phyloP scores from a whole-genome alignment of 208 protist genomes.

The Leptomonas pyrrhocoris region DNA sequence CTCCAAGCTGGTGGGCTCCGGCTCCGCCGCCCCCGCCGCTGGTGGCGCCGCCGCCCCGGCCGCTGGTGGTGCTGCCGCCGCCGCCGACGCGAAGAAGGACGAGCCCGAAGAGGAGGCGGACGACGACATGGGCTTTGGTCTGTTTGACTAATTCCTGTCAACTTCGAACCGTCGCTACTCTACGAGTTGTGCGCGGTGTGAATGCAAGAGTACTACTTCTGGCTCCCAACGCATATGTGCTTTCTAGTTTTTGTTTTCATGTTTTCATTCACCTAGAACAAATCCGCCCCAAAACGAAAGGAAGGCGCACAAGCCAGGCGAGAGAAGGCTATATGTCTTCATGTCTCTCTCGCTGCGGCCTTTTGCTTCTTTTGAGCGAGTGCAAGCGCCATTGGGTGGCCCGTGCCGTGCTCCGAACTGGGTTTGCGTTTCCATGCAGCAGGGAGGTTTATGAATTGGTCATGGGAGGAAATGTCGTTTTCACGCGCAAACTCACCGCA shows the following conservation, averaged over 20 bases:
- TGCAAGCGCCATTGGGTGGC: no score
- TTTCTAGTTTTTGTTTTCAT: not conserved
- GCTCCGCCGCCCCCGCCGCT: slow-evolving; percentile 49
- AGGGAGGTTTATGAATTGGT: no score
- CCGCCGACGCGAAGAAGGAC: slow-evolving; percentile 56
- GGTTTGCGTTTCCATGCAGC: no score
- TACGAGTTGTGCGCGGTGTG: not conserved
- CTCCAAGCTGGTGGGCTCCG: slow-evolving; percentile 83
- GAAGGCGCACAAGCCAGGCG: no score
- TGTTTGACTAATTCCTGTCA: slow-evolving; percentile 80
- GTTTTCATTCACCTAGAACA: no score
- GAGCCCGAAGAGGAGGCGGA: slow-evolving; percentile 72
- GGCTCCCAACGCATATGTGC: slow-evolving; percentile 10
- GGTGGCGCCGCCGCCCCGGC: slow-evolving; percentile 42
- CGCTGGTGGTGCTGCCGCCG: slow-evolving; percentile 46
- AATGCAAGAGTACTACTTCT: slow-evolving; percentile 1
- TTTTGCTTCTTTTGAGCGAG: no score
- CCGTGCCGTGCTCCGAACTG: no score
- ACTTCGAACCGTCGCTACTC: not conserved
- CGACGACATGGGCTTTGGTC: slow-evolving; percentile 92
- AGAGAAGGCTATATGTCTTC: no score
- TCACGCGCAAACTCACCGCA: no score
- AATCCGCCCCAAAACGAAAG: no score
- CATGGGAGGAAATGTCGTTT: no score
- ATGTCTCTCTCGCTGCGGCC: no score